Percentiles rank a stretch among this genome's conserved stretches.
These are phyloP conservation scores for Pseudomonodictys pantanalensis DNA, from an alignment of 495 filamentous ascomycete genomes.

Conservation along the genomic window DNA sequence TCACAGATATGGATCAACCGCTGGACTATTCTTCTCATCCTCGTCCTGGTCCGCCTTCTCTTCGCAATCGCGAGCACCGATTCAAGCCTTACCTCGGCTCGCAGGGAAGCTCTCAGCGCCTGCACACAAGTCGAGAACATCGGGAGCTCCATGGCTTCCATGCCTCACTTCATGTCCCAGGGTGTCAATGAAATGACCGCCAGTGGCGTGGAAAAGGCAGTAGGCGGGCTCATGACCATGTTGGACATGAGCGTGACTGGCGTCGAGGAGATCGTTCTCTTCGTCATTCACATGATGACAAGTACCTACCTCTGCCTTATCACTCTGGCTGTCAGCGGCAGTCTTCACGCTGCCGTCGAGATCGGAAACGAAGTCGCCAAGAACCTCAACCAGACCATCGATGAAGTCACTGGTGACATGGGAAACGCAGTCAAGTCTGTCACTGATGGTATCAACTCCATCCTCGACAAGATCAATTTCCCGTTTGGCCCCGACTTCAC, in stretches of 20 bases:
- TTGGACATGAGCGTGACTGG: slow-evolving; percentile 74
- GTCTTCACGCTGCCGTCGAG: slow-evolving; percentile 63
- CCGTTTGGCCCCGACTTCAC: slow-evolving; percentile 32
- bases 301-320: slow-evolving; percentile 85
- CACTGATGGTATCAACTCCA: slow-evolving; percentile 58
- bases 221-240: slow-evolving; percentile 71
- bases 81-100: slow-evolving; percentile 68
- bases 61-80: slow-evolving; percentile 69
- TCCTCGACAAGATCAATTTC: slow-evolving; percentile 51
- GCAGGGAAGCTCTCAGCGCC: slow-evolving; percentile 75
- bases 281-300: slow-evolving; percentile 84
- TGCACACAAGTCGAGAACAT: slow-evolving; percentile 91
- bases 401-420: slow-evolving; percentile 62
- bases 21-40: slow-evolving; percentile 87
- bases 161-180: slow-evolving; percentile 87
- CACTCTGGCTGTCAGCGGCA: slow-evolving; percentile 73
- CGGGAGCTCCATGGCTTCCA: slow-evolving; percentile 93
- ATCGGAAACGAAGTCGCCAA: slow-evolving; percentile 68
- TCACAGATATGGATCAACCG: slow-evolving; percentile 96
- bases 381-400: slow-evolving; percentile 70
- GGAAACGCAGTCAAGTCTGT: slow-evolving; percentile 54
- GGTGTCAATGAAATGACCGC: slow-evolving; percentile 87
- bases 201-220: slow-evolving; percentile 68
- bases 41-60: slow-evolving; percentile 77
- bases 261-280: slow-evolving; percentile 83